phyloP scores from a whole-genome alignment of 495 filamentous ascomycete species.

The Glonium stellatum region DNA sequence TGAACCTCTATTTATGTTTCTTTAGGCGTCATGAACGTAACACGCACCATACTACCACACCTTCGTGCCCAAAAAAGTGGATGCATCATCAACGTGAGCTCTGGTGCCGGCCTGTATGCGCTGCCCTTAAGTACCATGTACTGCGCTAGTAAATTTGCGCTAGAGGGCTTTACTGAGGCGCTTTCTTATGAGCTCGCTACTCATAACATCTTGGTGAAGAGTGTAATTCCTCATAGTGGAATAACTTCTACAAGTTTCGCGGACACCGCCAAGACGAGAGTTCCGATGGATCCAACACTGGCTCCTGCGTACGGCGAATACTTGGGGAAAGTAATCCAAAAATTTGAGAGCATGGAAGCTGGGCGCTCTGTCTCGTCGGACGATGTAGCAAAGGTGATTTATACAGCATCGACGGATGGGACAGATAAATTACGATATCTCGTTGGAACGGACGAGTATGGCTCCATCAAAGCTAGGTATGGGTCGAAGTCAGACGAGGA shows the following conservation, averaged over 20 bases:
- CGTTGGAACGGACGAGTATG: background rate
- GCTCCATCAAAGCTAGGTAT: background rate
- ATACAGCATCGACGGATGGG: background rate
- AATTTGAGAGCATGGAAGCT: background rate
- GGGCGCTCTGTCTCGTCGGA: background rate
- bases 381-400: background rate
- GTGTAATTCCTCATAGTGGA: background rate
- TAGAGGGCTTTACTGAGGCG: slow-evolving; percentile 3
- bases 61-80: background rate
- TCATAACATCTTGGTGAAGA: slow-evolving; percentile 3
- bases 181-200: background rate
- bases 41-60: background rate
- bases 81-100: background rate
- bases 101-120: background rate
- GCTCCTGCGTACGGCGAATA: background rate
- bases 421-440: background rate
- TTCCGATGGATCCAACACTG: background rate
- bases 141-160: background rate
- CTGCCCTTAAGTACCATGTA: background rate
- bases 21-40: background rate
- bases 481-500: background rate
- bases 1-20: background rate
- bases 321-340: background rate
- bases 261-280: background rate
- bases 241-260: background rate